Percentiles rank a stretch among this genome's conserved stretches.
These are phyloP conservation scores for Pyrenopolyporus hunteri DNA, from an alignment of 495 filamentous ascomycete genomes.

Conservation along the genomic window DNA sequence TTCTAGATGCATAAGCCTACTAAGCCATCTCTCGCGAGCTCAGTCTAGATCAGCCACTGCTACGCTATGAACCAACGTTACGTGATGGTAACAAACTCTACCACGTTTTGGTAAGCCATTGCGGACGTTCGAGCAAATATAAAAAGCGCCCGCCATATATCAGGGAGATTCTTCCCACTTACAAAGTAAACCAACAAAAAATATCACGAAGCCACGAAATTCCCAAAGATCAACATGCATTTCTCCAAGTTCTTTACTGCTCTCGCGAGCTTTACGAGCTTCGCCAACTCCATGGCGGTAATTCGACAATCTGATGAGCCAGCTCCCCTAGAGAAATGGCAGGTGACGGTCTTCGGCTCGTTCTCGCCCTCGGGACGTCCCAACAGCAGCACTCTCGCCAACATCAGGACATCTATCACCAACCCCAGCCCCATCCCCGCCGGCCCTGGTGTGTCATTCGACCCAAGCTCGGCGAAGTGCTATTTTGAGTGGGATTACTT, in stretches of 20 bases:
- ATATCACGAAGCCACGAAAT: background rate
- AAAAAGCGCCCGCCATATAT: no score
- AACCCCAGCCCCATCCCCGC: conserved; percentile 22
- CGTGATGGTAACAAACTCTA: conserved; percentile 1
- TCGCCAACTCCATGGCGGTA: conserved; percentile 3
- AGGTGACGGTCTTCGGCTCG: conserved; percentile 14
- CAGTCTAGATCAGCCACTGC: conserved; percentile 14
- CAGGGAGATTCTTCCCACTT: no score
- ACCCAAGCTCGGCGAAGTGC: conserved; percentile 19
- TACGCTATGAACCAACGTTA: conserved; percentile 29
- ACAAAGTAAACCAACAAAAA: background rate
- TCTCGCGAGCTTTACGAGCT: conserved; percentile 13
- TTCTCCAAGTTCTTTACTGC: background rate
- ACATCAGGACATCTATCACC: conserved; percentile 11
- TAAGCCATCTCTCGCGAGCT: background rate
- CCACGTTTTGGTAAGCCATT: background rate
- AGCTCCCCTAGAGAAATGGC: conserved; percentile 12
- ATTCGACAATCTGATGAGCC: background rate
- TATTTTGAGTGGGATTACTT: conserved; percentile 1
- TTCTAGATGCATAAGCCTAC: background rate
- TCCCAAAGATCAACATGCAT: conserved; percentile 12
- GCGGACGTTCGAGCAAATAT: background rate
- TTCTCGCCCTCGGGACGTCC: conserved; percentile 28
- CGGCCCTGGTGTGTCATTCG: background rate
- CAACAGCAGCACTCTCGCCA: background rate